Base-by-base conservation (phyloP, 208 protist species). In the Trypanosoma vivax region DNA sequence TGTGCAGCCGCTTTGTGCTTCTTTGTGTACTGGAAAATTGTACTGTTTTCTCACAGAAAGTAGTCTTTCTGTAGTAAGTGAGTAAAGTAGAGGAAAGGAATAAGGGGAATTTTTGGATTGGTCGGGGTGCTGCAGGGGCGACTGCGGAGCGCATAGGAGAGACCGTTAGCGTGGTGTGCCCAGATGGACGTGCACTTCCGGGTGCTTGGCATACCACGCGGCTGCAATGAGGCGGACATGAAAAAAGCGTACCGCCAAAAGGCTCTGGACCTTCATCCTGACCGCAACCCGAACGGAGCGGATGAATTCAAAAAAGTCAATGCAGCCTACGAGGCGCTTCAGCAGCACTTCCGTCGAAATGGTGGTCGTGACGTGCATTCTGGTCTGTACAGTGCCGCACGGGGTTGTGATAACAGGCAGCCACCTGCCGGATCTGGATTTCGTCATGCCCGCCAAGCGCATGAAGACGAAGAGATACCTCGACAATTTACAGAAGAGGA, bases 271-370 rank as follows among this genome's bases (percentile, higher is more conserved):
- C 84, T 79, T 27, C 96, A 98, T 62, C 96, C 96, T 5, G 96
- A 98, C 58, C 78, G 89, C 34, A 97, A 97, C 50, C 79, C 75
- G 0, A 57, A 47, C 4, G 81, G 82, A 6, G 75, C 65, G 4
- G 79, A 95, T n/a, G 79, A 70, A 19, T 94, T 94, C 57, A 88
- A 94, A 38, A 47, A 42, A 2, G 84, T 99, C 19, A 82, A 83
- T 25, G 63, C 76, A 19, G 97, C 97, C 14, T 99, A 99, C 71
- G 96, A 99, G 43, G 81, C 98, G n/a, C 73, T 96, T 5, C 75
- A 30, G 14, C 67, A 95, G 14, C 49, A 81, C 27, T 60, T 76
- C 21, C 67, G 71, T 51, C 41, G 50, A 4, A 42, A 70, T 48
- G 69, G 71, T 42, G 68, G 62, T 10, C 47, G 46, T 31, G 58